Conservation (phyloP, 768 basidiomycete genomes). For the Boletus reticulatus region DNA sequence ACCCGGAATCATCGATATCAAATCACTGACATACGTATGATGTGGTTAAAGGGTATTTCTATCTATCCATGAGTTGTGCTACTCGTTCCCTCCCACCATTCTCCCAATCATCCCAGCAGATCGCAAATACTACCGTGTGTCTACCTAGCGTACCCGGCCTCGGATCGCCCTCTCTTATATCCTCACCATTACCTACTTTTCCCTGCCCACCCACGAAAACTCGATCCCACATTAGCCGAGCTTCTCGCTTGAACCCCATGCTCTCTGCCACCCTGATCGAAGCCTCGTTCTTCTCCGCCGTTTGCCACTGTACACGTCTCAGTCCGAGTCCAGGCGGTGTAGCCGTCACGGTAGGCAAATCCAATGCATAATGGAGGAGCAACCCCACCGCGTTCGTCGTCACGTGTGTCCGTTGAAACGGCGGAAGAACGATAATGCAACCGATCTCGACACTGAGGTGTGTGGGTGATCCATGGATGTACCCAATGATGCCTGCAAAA, state of each 20-base stretch:
- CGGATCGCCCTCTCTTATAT: slow-evolving; percentile 31
- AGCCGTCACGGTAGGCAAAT: slow-evolving; percentile 36
- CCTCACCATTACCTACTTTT: slow-evolving; percentile 33
- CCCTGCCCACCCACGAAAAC: slow-evolving; percentile 42
- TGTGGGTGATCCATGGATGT: slow-evolving; percentile 41
- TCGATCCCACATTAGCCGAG: slow-evolving; percentile 51
- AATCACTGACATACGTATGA: neutral
- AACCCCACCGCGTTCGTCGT: slow-evolving; percentile 52
- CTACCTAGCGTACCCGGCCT: slow-evolving; percentile 27
- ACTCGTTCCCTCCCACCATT: slow-evolving; percentile 6
- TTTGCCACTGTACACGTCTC: slow-evolving; percentile 61
- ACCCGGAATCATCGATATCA: neutral
- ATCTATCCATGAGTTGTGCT: slow-evolving; percentile 8
- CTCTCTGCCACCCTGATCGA: slow-evolving; percentile 53
- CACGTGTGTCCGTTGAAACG: slow-evolving; percentile 64
- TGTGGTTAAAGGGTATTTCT: neutral
- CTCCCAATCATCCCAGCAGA: slow-evolving; percentile 42
- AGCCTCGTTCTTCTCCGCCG: slow-evolving; percentile 45
- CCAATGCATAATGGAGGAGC: slow-evolving; percentile 47
- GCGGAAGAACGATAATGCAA: slow-evolving; percentile 50
- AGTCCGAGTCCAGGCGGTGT: slow-evolving; percentile 47
- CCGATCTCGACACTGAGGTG: slow-evolving; percentile 55
- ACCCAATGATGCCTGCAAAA: slow-evolving; percentile 54
- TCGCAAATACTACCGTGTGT: slow-evolving; percentile 37
- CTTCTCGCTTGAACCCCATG: slow-evolving; percentile 61